Base-by-base conservation (phyloP, 78 protist genomes). In the Dictyostelium purpureum region DNA sequence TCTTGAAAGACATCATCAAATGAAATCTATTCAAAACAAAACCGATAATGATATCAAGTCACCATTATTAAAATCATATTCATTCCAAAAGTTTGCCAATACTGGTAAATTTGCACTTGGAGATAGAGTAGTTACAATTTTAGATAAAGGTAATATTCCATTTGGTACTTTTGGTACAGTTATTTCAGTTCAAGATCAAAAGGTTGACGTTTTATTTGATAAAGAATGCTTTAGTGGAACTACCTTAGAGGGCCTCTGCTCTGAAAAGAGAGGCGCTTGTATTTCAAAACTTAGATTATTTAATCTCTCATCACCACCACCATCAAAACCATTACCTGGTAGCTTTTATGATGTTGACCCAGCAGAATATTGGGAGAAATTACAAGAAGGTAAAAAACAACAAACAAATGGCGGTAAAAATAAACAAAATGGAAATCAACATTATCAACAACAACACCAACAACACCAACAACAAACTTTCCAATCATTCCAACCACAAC, bases 141-240 rank as follows among this genome's bases (percentile, higher is more conserved):
- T 85, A 0, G 92, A 85, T 1, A 85, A 85, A 35, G 92, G 92
- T 61, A 85, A 73, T 59, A n/a, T 85, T 19, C 92, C 92, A 38
- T 85, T 73, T 73, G 92, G 92, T n/a, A 28, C 59, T 10, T 85
- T 56, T 35, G 92, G 82, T 45, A 85, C 92, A 0, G 77, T 85
- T 42, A 76, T 65, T 0, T 56, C 82, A 0, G 54, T 85, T 6
- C 80, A 85, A 45, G 92, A 85, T 12, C 80, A 70, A 21, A 85
- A 85, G 54, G 82, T 85, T 12, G 92, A 85, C 35, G 82, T 85
- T 14, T 37, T 85, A 1, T 47, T 85, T 24, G 92, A 85, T 35
- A 65, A 49, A 0, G 82, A 70, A 45, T 85, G 92, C 38, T 85
- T 85, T 59, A 63, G 61, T 59, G 92, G 43, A 2, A 56, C 18